Conservation (phyloP, 257 asterid species). For the Petunia axillaris region DNA sequence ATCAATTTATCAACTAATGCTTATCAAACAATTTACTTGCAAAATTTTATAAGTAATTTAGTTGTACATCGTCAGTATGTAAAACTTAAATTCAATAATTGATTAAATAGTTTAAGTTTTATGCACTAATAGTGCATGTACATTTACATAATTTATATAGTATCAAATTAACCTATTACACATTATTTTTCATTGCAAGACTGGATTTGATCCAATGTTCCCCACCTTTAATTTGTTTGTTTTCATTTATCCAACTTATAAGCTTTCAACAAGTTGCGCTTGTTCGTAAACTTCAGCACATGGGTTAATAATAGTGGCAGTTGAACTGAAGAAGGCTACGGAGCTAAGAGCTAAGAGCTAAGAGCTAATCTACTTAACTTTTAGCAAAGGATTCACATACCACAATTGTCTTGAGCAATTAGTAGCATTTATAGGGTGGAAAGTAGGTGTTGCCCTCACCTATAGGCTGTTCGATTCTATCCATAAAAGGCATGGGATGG, state of each 20-base stretch:
- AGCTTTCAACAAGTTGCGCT: conserved; percentile 1
- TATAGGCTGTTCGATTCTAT: not conserved
- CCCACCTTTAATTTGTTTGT: too few relatives aligned
- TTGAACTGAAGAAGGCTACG: not conserved
- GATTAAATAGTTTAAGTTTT: too few relatives aligned
- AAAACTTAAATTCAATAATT: not conserved
- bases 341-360: not conserved
- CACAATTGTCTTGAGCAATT: not conserved
- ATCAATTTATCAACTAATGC: not conserved
- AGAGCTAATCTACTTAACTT: not conserved
- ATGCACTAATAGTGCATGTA: too few relatives aligned
- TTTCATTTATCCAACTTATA: not conserved
- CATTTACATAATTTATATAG: too few relatives aligned
- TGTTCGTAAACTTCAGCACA: conserved; percentile 5
- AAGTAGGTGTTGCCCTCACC: not conserved
- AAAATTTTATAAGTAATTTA: not conserved
- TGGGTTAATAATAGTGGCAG: conserved; percentile 11
- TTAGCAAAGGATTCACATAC: not conserved
- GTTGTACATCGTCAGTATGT: not conserved
- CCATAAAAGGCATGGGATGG: not conserved
- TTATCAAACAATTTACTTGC: not conserved
- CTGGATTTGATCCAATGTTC: too few relatives aligned
- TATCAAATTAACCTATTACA: too few relatives aligned
- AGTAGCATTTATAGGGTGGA: not conserved
- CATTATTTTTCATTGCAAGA: too few relatives aligned